Percentiles rank a stretch among this genome's conserved stretches.
phyloP scores from a whole-genome alignment of 2,329 filamentous ascomycete species.

The Apiospora arundinis region DNA sequence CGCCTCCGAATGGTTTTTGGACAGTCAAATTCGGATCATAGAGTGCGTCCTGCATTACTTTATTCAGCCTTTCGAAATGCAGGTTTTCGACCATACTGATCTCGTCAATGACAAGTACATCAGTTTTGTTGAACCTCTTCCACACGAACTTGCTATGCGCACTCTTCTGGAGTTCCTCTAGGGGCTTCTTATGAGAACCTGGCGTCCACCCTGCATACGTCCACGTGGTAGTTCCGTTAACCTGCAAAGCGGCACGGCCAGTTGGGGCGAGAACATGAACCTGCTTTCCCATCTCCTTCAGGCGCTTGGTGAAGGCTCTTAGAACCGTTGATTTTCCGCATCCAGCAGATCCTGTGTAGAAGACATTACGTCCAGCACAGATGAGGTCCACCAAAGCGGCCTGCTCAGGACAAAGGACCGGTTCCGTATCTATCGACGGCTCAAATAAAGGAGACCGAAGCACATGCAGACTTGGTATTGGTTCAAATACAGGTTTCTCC shows the following conservation, averaged over 20 bases:
- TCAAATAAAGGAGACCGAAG: background rate
- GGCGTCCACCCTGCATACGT: constrained; percentile 51
- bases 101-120: constrained; percentile 71
- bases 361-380: constrained; percentile 60
- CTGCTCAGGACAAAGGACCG: constrained; percentile 54
- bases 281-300: constrained; percentile 40
- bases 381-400: constrained; percentile 57
- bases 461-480: background rate
- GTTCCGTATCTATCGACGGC: constrained; percentile 27
- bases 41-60: constrained; percentile 49
- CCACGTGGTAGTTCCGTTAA: constrained; percentile 63
- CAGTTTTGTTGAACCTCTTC: constrained; percentile 42
- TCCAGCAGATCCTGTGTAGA: constrained; percentile 69
- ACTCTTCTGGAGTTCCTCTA: constrained; percentile 42
- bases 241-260: constrained; percentile 62
- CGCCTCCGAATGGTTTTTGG: constrained; percentile 48
- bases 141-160: constrained; percentile 42
- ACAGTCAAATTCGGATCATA: background rate
- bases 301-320: constrained; percentile 50
- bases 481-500: background rate
- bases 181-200: constrained; percentile 42
- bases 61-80: constrained; percentile 58
- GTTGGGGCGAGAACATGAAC: constrained; percentile 66
- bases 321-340: constrained; percentile 65
- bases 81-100: constrained; percentile 43